A percentile compares a stretch with the other conserved stretches of the same genome.
Conservation (phyloP, 306 rosid genomes). For the Geum urbanum region DNA sequence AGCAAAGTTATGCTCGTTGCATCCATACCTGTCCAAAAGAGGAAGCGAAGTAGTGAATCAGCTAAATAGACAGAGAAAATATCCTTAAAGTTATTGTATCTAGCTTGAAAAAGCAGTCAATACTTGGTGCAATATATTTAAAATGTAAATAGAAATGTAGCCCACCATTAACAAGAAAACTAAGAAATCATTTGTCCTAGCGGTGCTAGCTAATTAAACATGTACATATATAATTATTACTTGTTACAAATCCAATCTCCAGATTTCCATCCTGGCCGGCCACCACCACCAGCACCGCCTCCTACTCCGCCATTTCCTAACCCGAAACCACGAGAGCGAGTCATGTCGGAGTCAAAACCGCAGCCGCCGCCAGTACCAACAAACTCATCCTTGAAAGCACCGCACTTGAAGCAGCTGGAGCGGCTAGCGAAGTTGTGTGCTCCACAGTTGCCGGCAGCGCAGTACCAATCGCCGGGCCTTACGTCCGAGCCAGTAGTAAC, state of each 20-base stretch:
- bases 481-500: slow-evolving; percentile 62
- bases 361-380: slow-evolving; percentile 29
- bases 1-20: slow-evolving; percentile 97
- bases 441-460: slow-evolving; percentile 65
- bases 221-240: slow-evolving; percentile 21
- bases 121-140: too few species aligned
- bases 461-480: slow-evolving; percentile 94
- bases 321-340: slow-evolving; percentile 48
- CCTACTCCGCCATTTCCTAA: slow-evolving; percentile 22
- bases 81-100: slow-evolving; percentile 19
- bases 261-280: slow-evolving; percentile 89
- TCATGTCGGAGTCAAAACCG: slow-evolving; percentile 36
- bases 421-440: slow-evolving; percentile 94
- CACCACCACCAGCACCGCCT: slow-evolving; percentile 20
- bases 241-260: slow-evolving; percentile 99
- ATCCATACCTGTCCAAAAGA: slow-evolving; percentile 57
- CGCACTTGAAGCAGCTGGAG: slow-evolving; percentile 96
- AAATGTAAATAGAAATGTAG: neutral
- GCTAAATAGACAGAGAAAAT: neutral
- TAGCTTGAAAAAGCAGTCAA: slow-evolving; percentile 39
- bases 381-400: slow-evolving; percentile 78
- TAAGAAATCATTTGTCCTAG: neutral
- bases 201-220: too few species aligned
- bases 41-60: slow-evolving; percentile 2
- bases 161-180: neutral